These are phyloP conservation scores for Xylaria flabelliformis DNA, from an alignment of 495 filamentous ascomycete genomes.

Conservation along the genomic window DNA sequence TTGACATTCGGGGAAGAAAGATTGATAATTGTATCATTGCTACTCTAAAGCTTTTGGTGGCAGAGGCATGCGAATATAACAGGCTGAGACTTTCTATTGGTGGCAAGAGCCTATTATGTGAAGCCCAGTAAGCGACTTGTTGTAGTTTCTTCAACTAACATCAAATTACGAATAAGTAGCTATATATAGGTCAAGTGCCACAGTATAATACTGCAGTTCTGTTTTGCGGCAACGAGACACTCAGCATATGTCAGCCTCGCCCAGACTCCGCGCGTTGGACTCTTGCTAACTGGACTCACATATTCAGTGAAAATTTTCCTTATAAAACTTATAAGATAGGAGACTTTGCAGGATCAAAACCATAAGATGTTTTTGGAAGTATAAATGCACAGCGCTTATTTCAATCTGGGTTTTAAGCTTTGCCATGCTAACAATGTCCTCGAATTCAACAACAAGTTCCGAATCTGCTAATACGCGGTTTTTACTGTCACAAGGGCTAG, in stretches of 20 bases:
- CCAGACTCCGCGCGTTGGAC: background rate
- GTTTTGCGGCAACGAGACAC: background rate
- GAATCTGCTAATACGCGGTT: too few species aligned
- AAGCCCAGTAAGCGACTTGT: background rate
- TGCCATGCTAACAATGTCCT: background rate
- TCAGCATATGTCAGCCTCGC: background rate
- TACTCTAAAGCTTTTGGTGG: background rate
- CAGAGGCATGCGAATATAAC: background rate
- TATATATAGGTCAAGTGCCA: too few species aligned
- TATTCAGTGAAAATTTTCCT: background rate
- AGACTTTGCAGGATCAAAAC: background rate
- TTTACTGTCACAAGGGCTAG: too few species aligned
- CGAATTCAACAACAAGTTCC: background rate
- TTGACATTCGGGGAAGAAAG: background rate
- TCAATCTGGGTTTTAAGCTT: background rate
- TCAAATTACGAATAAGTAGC: too few species aligned
- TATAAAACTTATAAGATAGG: background rate
- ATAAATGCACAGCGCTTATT: background rate
- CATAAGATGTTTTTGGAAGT: background rate
- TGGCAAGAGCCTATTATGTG: background rate
- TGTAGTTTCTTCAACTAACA: background rate
- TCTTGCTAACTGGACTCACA: background rate
- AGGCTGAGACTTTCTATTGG: background rate
- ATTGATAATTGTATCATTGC: background rate
- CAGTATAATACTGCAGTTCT: too few species aligned